phyloP scores from a whole-genome alignment of 2,329 filamentous ascomycete genomes.

The Sporothrix phasma region DNA sequence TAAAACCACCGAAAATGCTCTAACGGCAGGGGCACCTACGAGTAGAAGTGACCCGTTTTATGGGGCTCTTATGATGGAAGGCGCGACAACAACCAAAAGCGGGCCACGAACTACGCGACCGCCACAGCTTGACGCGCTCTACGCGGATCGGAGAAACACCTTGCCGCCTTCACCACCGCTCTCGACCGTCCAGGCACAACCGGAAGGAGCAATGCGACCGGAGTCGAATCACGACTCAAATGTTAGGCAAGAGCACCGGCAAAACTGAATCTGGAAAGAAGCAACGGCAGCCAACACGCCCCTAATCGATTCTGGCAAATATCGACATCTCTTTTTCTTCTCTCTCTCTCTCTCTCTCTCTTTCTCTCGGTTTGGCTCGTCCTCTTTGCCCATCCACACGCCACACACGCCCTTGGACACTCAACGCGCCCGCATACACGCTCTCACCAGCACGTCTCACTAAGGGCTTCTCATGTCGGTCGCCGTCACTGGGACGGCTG shows the following conservation, averaged over 20 bases:
- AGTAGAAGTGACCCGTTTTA: neutral
- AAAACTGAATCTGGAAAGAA: neutral
- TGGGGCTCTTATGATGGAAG: slow-evolving; percentile 2
- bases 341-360: no score
- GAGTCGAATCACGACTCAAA: neutral
- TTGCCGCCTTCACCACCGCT: slow-evolving; percentile 7
- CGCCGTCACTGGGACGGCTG: slow-evolving; percentile 23
- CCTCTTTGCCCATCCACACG: neutral
- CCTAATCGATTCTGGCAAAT: neutral
- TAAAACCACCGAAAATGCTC: neutral
- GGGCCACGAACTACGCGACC: slow-evolving; percentile 14
- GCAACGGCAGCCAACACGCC: neutral
- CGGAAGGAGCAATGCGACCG: slow-evolving; percentile 4
- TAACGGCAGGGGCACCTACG: neutral
- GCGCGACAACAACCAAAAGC: slow-evolving; percentile 3
- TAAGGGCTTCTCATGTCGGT: slow-evolving; percentile 18
- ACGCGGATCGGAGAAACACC: slow-evolving; percentile 18
- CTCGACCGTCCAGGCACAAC: neutral
- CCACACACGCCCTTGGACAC: neutral
- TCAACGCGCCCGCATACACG: no score
- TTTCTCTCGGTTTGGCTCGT: neutral
- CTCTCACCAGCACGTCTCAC: neutral
- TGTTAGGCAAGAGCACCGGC: neutral
- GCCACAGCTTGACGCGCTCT: slow-evolving; percentile 16
- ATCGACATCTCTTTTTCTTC: slow-evolving; percentile 9